Base-by-base conservation (phyloP, 345 rosid species). In the Gossypium ekmanianum region DNA sequence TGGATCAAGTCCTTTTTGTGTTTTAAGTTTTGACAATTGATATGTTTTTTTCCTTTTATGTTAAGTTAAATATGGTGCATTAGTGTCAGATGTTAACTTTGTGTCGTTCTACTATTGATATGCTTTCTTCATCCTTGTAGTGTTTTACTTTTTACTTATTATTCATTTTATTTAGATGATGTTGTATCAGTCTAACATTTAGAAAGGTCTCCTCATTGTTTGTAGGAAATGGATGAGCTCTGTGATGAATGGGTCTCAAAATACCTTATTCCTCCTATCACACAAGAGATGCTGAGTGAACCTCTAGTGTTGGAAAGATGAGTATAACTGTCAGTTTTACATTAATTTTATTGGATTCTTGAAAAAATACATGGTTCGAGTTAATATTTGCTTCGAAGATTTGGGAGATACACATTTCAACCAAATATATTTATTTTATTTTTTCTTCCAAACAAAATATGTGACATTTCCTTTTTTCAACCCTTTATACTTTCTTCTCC, bases 181-280 rank as follows among this genome's bases (percentile, higher is more conserved):
- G 2, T 45, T 74, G 61, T 18, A n/a, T 65, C 57, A 27, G 26
- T 17, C 8, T 44, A 61, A 26, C 56, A 75, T 70, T 67, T 71
- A 76, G 70, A 76, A 75, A 66, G n/a, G 47, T 62, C 61, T 55
- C 43, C 50, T 3, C 74, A 54, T 48, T 80, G 34, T 72, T 63
- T 76, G 64, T 80, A 93, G 98, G 99, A 96, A 88, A 93, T 93
- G 77, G 99, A 90, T 82, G 98, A 96, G 74, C 84, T 96, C 63
- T 95, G 88, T 95, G 88, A 89, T 65, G 97, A 96, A 59, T 93
- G 99, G 99, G 90, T 87, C 78, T 98, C 98, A 26, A 92, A 93
- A 68, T 78, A 97, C 43, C 97, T 93, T 66, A 95, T 91, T 83
- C 98, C 97, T 45, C 87, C 89, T 27, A 84, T 89, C 65, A 82